Evolutionary conservation across 345 rosid species (phyloP).

Genomic region (Eutrema heterophyllum): DNA sequence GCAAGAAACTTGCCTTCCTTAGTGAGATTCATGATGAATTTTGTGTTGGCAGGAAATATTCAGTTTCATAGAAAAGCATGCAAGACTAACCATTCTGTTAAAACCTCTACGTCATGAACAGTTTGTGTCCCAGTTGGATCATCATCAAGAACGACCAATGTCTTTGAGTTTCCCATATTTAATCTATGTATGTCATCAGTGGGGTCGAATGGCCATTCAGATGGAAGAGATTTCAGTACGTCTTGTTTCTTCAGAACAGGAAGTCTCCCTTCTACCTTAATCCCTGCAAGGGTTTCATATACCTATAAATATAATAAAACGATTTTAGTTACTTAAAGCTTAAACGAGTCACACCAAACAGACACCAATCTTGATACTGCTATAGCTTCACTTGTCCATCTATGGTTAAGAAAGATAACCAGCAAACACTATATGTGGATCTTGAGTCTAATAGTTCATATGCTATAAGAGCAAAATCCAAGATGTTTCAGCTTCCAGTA

Average conservation of each 20-base stretch:
- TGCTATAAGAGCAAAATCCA: neutral
- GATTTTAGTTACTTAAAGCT: slow-evolving; percentile 10
- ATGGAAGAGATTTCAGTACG: slow-evolving; percentile 65
- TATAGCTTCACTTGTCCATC: neutral
- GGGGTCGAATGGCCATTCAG: slow-evolving; percentile 84
- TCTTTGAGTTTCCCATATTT: slow-evolving; percentile 58
- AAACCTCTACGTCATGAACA: slow-evolving; percentile 91
- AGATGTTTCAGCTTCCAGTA: slow-evolving; percentile 4
- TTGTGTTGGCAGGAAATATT: neutral
- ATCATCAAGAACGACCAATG: slow-evolving; percentile 91
- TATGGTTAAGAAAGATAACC: neutral
- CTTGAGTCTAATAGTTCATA: neutral
- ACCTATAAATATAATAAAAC: slow-evolving; percentile 41
- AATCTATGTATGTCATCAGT: slow-evolving; percentile 54
- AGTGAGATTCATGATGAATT: neutral
- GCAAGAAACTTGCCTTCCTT: neutral
- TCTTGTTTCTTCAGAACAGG: slow-evolving; percentile 64
- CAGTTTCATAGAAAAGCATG: neutral
- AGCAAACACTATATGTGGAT: neutral
- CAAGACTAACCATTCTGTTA: slow-evolving; percentile 86
- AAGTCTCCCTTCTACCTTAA: slow-evolving; percentile 80
- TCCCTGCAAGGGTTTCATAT: slow-evolving; percentile 78
- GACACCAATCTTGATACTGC: neutral
- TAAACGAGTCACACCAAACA: neutral
- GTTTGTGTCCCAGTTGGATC: slow-evolving; percentile 99